Conservation (phyloP, 768 basidiomycete species). For the Tubosaeta brunneosetosa region DNA sequence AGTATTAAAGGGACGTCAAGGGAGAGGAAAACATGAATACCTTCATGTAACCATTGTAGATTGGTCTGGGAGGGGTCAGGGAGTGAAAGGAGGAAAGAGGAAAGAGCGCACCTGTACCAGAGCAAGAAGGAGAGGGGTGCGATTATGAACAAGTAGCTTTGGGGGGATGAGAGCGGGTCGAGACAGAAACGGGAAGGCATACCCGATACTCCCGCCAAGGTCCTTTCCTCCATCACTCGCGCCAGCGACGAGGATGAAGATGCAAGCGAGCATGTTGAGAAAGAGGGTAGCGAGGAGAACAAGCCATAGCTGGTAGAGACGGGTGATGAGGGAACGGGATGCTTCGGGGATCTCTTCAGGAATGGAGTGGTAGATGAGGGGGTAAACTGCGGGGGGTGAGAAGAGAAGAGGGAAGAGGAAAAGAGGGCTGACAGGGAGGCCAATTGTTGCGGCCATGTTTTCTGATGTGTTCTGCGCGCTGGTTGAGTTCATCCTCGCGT, state of each 20-base stretch:
- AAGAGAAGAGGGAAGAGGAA: constrained; percentile 10
- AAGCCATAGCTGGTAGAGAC: constrained; percentile 93
- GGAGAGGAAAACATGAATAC: constrained; percentile 38
- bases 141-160: constrained; percentile 78
- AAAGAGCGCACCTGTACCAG: constrained; percentile 79
- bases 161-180: constrained; percentile 13
- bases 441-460: constrained; percentile 87
- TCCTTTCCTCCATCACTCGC: constrained; percentile 71
- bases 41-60: constrained; percentile 98
- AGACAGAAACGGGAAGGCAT: constrained; percentile 26
- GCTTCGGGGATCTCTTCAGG: constrained; percentile 82
- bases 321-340: constrained; percentile 73
- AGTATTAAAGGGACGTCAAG: constrained; percentile 21
- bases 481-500: constrained; percentile 69
- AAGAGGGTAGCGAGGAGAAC: constrained; percentile 77
- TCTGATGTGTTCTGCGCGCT: constrained; percentile 64
- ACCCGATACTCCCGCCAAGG: constrained; percentile 81
- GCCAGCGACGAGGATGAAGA: constrained; percentile 79
- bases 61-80: constrained; percentile 53
- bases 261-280: constrained; percentile 87
- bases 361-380: constrained; percentile 93
- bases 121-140: constrained; percentile 77
- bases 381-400: constrained; percentile 62
- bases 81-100: constrained; percentile 2
- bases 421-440: constrained; percentile 68